phyloP scores from a whole-genome alignment of 2,329 filamentous ascomycete species.

The Botrytis sinoallii region DNA sequence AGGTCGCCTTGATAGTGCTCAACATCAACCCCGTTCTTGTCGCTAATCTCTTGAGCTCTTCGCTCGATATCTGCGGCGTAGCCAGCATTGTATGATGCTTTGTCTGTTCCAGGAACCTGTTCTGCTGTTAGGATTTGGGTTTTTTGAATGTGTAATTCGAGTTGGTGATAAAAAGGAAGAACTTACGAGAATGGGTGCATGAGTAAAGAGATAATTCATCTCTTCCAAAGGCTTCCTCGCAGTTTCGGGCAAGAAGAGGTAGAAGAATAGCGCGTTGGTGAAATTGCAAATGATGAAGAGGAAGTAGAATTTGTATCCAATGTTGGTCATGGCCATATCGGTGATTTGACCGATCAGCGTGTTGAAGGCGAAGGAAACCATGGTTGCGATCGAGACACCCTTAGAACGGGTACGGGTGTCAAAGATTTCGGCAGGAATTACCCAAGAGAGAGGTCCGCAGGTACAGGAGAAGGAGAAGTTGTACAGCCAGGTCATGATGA shows the following conservation, averaged over 20 bases:
- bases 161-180: not conserved
- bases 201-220: slow-evolving; percentile 41
- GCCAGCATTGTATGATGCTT: slow-evolving; percentile 47
- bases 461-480: slow-evolving; percentile 73
- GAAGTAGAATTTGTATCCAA: slow-evolving; percentile 50
- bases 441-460: slow-evolving; percentile 61
- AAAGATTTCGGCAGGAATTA: slow-evolving; percentile 61
- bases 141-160: not conserved
- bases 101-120: slow-evolving; percentile 51
- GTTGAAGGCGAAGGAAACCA: slow-evolving; percentile 72
- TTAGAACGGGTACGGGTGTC: slow-evolving; percentile 73
- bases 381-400: slow-evolving; percentile 71
- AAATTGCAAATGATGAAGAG: slow-evolving; percentile 66
- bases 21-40: slow-evolving; percentile 42
- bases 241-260: slow-evolving; percentile 64
- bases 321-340: slow-evolving; percentile 49
- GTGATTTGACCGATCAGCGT: slow-evolving; percentile 72
- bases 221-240: slow-evolving; percentile 59
- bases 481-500: slow-evolving; percentile 66
- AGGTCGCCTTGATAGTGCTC: not conserved
- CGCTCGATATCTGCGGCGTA: slow-evolving; percentile 55
- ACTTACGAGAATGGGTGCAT: slow-evolving; percentile 54
- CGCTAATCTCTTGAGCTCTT: slow-evolving; percentile 54
- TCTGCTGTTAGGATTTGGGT: not conserved
- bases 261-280: slow-evolving; percentile 67